These are phyloP conservation scores for Sugiyamaella xylanicola DNA, from an alignment of 1,139 yeast genomes.

Conservation along the genomic window DNA sequence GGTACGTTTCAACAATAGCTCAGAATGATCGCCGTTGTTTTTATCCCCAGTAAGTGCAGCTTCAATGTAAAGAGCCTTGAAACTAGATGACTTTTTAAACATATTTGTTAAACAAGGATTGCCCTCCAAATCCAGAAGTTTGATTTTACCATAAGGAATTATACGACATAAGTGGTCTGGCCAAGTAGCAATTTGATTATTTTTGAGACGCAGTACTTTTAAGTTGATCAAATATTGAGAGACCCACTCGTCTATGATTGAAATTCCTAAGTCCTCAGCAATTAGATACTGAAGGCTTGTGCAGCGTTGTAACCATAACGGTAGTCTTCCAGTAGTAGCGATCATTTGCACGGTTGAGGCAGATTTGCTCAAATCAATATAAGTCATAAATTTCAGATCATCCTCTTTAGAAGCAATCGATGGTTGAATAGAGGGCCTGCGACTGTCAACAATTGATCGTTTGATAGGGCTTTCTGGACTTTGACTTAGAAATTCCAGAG, in stretches of 20 bases:
- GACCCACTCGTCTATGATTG: slow-evolving; percentile 40
- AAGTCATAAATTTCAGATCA: slow-evolving; percentile 17
- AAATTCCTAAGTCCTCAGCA: slow-evolving; percentile 34
- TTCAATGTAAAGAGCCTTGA: slow-evolving; percentile 28
- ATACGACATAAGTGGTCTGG: slow-evolving; percentile 38
- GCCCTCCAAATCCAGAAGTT: slow-evolving; percentile 38
- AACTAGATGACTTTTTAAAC: slow-evolving; percentile 29
- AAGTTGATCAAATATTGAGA: slow-evolving; percentile 32
- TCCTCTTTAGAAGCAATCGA: slow-evolving; percentile 3
- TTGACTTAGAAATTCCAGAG: not conserved
- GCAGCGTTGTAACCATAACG: slow-evolving; percentile 37
- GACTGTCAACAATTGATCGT: not conserved
- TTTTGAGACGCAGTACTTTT: slow-evolving; percentile 33
- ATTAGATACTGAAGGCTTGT: slow-evolving; percentile 34
- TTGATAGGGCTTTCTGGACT: not conserved
- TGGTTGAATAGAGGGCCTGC: slow-evolving; percentile 9
- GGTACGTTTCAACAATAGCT: slow-evolving; percentile 7
- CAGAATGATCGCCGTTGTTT: slow-evolving; percentile 1
- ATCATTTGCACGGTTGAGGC: slow-evolving; percentile 28
- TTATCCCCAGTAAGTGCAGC: slow-evolving; percentile 19
- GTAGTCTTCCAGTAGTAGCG: slow-evolving; percentile 37
- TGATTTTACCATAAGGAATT: slow-evolving; percentile 31
- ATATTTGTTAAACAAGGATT: slow-evolving; percentile 38
- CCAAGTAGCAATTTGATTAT: slow-evolving; percentile 39
- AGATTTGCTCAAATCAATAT: slow-evolving; percentile 34